These are phyloP conservation scores for Peniophora sp. DNA, from an alignment of 1,284 basidiomycete species.

Conservation along the genomic window DNA sequence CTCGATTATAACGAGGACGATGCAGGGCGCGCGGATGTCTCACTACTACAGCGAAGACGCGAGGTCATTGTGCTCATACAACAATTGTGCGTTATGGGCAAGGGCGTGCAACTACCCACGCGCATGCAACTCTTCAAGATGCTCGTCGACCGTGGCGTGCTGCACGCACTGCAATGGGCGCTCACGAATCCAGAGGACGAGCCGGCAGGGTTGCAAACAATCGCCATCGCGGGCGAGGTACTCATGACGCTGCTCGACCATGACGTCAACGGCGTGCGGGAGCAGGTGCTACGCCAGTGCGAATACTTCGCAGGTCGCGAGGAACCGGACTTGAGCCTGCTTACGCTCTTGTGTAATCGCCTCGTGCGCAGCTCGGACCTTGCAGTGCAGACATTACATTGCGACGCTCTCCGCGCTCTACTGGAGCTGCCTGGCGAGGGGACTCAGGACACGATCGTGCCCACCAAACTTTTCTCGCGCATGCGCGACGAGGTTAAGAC, in stretches of 20 bases:
- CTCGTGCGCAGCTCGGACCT: conserved; percentile 76
- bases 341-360: conserved; percentile 70
- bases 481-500: conserved; percentile 80
- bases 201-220: conserved; percentile 40
- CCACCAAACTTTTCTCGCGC: conserved; percentile 38
- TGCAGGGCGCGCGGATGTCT: conserved; percentile 11
- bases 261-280: conserved; percentile 81
- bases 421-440: conserved; percentile 59
- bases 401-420: conserved; percentile 83
- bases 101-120: conserved; percentile 87
- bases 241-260: conserved; percentile 87
- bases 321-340: conserved; percentile 62
- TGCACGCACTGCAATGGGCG: conserved; percentile 91
- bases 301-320: conserved; percentile 55
- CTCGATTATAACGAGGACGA: conserved; percentile 9
- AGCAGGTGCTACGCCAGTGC: conserved; percentile 78
- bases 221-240: conserved; percentile 84
- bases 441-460: conserved; percentile 15
- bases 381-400: conserved; percentile 86
- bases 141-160: conserved; percentile 82
- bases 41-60: conserved; percentile 31
- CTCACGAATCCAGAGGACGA: conserved; percentile 36
- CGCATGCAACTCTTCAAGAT: conserved; percentile 86
- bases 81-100: conserved; percentile 92
- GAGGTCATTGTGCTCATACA: conserved; percentile 86